Conservation (phyloP, 306 rosid genomes). For the Prunus armeniaca region DNA sequence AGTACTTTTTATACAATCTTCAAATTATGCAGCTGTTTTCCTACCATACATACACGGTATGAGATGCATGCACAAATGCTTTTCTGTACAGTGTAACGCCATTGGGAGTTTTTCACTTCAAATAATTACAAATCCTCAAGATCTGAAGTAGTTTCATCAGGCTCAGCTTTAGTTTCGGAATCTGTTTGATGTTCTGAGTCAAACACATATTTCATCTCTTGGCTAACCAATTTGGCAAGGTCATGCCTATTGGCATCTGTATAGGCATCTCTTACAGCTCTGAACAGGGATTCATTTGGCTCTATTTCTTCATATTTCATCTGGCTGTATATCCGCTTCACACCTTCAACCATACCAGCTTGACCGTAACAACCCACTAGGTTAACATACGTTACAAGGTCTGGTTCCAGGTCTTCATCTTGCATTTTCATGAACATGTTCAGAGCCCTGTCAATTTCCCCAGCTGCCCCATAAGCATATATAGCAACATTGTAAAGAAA, state of each 20-base stretch:
- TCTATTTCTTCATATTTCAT: conserved; percentile 60
- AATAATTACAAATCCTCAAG: conserved; percentile 22
- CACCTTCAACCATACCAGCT: conserved; percentile 85
- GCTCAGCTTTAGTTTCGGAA: conserved; percentile 31
- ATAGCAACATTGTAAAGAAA: conserved; percentile 66
- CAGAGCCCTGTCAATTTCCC: conserved; percentile 61
- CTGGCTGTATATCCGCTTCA: conserved; percentile 65
- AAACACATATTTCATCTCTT: conserved; percentile 48
- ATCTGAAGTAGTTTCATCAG: conserved; percentile 24
- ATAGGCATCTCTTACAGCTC: conserved; percentile 66
- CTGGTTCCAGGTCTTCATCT: conserved; percentile 60
- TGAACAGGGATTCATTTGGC: conserved; percentile 56
- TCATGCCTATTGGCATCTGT: conserved; percentile 55
- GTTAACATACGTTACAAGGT: conserved; percentile 62
- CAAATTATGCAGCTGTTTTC: neutral
- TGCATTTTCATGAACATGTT: conserved; percentile 77
- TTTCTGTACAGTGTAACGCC: conserved; percentile 31
- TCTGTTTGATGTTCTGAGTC: conserved; percentile 26
- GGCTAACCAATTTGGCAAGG: conserved; percentile 56
- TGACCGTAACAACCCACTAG: conserved; percentile 74
- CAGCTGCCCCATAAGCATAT: conserved; percentile 63
- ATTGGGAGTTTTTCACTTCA: conserved; percentile 2
- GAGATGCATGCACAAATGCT: neutral
- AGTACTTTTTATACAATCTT: conserved; percentile 6
- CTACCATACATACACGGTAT: conserved; percentile 3